Evolutionary conservation across 2,329 filamentous ascomycete species (phyloP).

Genomic region (Apiospora koreana): DNA sequence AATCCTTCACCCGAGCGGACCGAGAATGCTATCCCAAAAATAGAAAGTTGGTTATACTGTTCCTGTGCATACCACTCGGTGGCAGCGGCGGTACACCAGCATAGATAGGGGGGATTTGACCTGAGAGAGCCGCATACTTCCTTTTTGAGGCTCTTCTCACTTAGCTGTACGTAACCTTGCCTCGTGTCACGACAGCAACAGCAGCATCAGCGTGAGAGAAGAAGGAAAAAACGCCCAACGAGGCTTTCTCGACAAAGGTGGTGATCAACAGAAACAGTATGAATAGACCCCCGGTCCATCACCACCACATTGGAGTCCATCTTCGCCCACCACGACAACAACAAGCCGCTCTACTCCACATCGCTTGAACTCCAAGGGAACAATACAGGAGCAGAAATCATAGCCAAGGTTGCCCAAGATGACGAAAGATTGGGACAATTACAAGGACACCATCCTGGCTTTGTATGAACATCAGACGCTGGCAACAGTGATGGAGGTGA

Average conservation of each 20-base stretch:
- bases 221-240: not conserved
- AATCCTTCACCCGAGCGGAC: not conserved
- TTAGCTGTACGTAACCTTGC: not conserved
- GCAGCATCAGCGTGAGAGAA: not conserved
- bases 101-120: not conserved
- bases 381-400: not conserved
- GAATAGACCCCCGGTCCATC: not conserved
- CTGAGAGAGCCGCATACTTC: not conserved
- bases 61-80: not conserved
- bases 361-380: not conserved
- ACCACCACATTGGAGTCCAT: not conserved
- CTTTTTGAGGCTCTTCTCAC: not conserved
- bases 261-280: not conserved
- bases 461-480: constrained; percentile 46
- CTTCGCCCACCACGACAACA: not conserved
- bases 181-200: not conserved
- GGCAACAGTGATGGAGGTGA: constrained; percentile 40
- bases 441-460: constrained; percentile 36
- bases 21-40: not conserved
- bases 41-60: not conserved
- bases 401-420: constrained; percentile 30
- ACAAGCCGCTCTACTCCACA: not conserved
- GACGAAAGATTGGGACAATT: constrained; percentile 45
- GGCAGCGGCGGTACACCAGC: not conserved
- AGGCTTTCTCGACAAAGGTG: not conserved